Evolutionary conservation across 768 basidiomycete species (phyloP), one percentile per base, ranked within the genome.

Genomic region (Exidia glandulosa): DNA sequence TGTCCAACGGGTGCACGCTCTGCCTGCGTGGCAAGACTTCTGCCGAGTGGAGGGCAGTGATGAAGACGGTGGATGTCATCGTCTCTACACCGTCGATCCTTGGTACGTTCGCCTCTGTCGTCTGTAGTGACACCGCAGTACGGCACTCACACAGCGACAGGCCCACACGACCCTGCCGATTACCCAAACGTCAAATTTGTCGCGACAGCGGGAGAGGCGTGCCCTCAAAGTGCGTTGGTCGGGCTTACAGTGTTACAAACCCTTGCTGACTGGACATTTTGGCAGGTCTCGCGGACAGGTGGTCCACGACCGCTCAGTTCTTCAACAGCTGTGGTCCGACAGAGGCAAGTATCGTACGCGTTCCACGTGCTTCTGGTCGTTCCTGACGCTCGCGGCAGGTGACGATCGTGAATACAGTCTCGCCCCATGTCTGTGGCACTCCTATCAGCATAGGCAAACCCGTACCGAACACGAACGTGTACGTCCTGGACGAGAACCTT

Each of bases 281-380:
- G 23, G 5, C 64, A 73, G 72, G 67, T 1, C 67, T 77, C 25
- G 75, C 76, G 1, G 76, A 82, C 65, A 69, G 71, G 3, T 82
- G 81, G 81, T 75, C 75, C 0, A 59, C 69, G 50, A 67, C 69
- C 27, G 72, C 70, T 2, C 72, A 74, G 48, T 82, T 81, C 66
- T 79, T 74, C 66, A 81, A 81, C 64, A 74, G 74, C 60, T 82
- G 81, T 63, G 82, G 82, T 6, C 82, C 81, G 23, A 84, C 82
- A 7, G 82, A 82, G 66, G 79, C 79, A 58, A 63, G 63, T 58
- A 41, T n/a, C n/a, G n/a, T n/a, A n/a, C n/a, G n/a, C n/a, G 50
- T 29, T 29, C 27, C 41, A 19, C 10, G 19, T 23, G 41, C 6
- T 19, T 12, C 6, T 45, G 41, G 23, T 55, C 58, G 57, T 37